Base-by-base conservation (phyloP, 768 basidiomycete species). In the Termitomyces sp. region DNA sequence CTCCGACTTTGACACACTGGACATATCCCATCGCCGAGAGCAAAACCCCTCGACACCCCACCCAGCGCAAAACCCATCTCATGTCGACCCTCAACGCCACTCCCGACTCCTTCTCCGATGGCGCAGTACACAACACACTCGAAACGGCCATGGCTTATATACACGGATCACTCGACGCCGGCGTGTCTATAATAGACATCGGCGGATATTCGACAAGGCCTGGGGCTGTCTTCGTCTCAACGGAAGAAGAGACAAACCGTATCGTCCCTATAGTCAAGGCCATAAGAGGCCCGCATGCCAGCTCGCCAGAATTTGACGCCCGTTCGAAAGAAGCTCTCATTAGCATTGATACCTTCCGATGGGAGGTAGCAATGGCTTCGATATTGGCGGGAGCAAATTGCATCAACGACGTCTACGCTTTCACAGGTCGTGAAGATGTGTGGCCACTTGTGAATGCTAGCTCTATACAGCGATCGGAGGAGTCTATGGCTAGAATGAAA, bases 61-160 rank as follows among this genome's bases (percentile, higher is more conserved):
- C 46, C 6, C 65, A 65, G 22, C 66, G 61, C 26, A 80, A 77
- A 64, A 88, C 91, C 0, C 80, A 82, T 56, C 68, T 98, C 57
- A 98, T 98, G 96, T 88, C 88, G 0, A 97, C 92, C 1, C 80
- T 99, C 57, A 98, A 98, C 68, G 81, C 81, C 6, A 98, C 96
- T 0, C 95, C 96, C 2, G 95, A 99, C 72, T 97, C 95, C 0
- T 98, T 98, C 73, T 98, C 95, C 0, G 94, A 98, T 60, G 94
- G 94, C 10, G 79, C 85, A 0, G 66, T 71, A 20, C 77, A 88
- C 68, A 76, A 80, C 60, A 78, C 77, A 0, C 62, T 86, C 12
- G 62, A 78, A 0, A 68, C 76, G 10, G 90, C 88, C 0, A 65
- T 93, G 18, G 64, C 67, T 2, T 89, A 87, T 59, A 75, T 78